Evolutionary conservation across 2,329 filamentous ascomycete species (phyloP), one percentile per base, ranked within the genome.

Genomic region (Colletotrichum abscissum): DNA sequence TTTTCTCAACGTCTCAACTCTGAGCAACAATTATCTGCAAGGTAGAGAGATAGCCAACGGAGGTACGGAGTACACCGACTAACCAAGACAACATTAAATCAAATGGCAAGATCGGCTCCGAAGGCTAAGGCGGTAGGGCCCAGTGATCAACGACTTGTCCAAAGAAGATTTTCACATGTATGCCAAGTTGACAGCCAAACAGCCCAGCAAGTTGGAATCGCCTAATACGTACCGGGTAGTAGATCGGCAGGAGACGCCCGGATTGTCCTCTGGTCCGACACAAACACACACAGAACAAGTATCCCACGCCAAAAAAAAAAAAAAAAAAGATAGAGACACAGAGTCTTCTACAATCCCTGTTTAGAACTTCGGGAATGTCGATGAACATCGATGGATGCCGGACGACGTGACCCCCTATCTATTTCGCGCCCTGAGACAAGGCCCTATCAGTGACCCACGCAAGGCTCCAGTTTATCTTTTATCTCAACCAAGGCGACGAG

Each of bases 381-480:
- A 66, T 69, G 22, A 54, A 55, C 62, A 30, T 64, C 33, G 66
- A 73, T 70, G 56, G 55, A 73, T 70, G 49, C 60, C 70, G 55
- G 42, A 28, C 46, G 28, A 49, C 28, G 28, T 8, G 46, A 28
- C 68, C 56, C 30, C 59, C 60, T 64, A 70, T 59, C 70, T 55
- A 24, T 28, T 59, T 19, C 54, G 63, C 58, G 55, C 59, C 55
- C 67, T 71, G 71, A 73, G 71, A 73, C 71, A 71, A 62, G 60
- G 71, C 28, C 67, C 62, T 73, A 73, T 70, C 71, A 71, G 16
- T 7, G 71, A 70, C 71, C 71, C 71, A 73, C 67, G 60, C 67
- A 19, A 66, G 24, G 63, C 71, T 71, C 71, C 71, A 73, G 24
- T 73, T 73, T 73, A 73, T 65, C 67, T 57, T 66, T 71, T 33